Evolutionary conservation across 176 grass and related monocot genomes (phyloP).

Genomic region (Triticum aestivum): DNA sequence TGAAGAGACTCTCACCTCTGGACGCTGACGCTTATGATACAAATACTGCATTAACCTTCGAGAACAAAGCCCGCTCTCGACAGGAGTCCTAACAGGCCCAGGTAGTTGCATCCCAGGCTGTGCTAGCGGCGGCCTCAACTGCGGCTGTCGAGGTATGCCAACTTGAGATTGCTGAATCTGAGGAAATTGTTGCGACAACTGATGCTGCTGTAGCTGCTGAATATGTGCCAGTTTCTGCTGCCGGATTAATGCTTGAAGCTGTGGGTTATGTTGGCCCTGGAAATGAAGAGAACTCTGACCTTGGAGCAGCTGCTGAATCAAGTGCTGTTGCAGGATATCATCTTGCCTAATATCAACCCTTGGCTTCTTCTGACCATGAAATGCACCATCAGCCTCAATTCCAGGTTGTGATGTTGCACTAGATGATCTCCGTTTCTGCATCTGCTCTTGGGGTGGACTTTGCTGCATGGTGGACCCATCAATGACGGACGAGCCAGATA

Average conservation of each 20-base stretch:
- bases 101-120: constrained; percentile 54
- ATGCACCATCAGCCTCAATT: constrained; percentile 26
- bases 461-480: constrained; percentile 90
- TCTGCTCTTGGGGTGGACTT: constrained; percentile 67
- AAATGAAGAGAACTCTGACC: constrained; percentile 52
- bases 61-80: constrained; percentile 78
- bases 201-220: constrained; percentile 71
- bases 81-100: constrained; percentile 54
- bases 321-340: constrained; percentile 67
- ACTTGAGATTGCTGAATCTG: constrained; percentile 61
- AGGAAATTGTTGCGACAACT: constrained; percentile 67
- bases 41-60: constrained; percentile 91
- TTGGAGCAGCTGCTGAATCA: constrained; percentile 73
- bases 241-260: constrained; percentile 75
- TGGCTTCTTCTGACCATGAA: constrained; percentile 78
- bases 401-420: constrained; percentile 80
- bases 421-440: constrained; percentile 72
- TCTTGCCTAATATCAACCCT: constrained; percentile 66
- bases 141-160: constrained; percentile 54
- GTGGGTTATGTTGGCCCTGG: constrained; percentile 66
- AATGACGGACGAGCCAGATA: constrained; percentile 88
- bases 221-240: constrained; percentile 76
- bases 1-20: constrained; percentile 54
- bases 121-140: constrained; percentile 61
- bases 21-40: constrained; percentile 79